Evolutionary conservation across 805 yeast genomes (phyloP).

Genomic region (Saccharomycopsis sp.): DNA sequence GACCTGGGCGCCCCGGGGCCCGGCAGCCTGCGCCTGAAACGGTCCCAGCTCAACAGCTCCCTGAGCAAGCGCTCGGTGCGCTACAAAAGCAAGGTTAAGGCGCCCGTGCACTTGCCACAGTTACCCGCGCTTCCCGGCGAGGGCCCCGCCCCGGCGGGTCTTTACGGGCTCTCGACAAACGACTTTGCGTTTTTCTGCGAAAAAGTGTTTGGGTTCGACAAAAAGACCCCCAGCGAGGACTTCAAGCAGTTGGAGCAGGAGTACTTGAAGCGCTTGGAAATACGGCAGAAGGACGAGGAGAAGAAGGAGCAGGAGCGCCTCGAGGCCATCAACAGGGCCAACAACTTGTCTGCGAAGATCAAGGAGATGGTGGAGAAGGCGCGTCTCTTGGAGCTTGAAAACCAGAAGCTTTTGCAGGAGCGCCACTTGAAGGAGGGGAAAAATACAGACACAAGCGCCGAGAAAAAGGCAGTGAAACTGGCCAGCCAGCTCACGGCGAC

Average conservation of each 20-base stretch:
- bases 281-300: slow-evolving; percentile 10
- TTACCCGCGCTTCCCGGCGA: slow-evolving; percentile 26
- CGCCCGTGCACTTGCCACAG: slow-evolving; percentile 21
- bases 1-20: too few relatives aligned
- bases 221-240: background rate
- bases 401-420: slow-evolving; percentile 16
- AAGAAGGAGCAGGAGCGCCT: slow-evolving; percentile 14
- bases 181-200: slow-evolving; percentile 29
- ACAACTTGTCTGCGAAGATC: slow-evolving; percentile 10
- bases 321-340: slow-evolving; percentile 15
- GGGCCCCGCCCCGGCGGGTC: background rate
- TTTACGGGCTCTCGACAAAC: slow-evolving; percentile 21
- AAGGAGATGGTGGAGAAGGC: slow-evolving; percentile 18
- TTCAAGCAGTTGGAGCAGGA: slow-evolving; percentile 7
- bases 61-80: slow-evolving; percentile 12
- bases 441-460: too few relatives aligned
- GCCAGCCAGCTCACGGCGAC: background rate
- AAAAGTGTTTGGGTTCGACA: slow-evolving; percentile 26
- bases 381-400: slow-evolving; percentile 14
- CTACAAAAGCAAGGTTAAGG: slow-evolving; percentile 1
- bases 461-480: too few relatives aligned
- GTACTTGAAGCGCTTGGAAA: slow-evolving; percentile 4
- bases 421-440: background rate
- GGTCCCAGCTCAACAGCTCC: slow-evolving; percentile 9
- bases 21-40: slow-evolving; percentile 8